Percentiles rank a stretch among this genome's conserved stretches.
Evolutionary conservation across 2,329 filamentous ascomycete genomes (phyloP).

Genomic region (Aspergillus sp.): DNA sequence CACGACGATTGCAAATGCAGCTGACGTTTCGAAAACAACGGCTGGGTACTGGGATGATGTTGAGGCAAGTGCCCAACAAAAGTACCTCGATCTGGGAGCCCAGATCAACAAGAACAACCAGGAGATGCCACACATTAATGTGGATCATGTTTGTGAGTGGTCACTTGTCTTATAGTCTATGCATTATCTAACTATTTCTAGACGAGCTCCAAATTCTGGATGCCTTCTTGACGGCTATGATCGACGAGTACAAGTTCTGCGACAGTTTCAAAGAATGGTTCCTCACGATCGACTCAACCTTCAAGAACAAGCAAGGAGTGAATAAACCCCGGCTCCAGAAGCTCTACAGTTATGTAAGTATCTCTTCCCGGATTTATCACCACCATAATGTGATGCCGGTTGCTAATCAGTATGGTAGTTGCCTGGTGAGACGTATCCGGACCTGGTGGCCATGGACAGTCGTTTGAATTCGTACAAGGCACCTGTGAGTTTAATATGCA

Average conservation of each 20-base stretch:
- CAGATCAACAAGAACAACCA: not conserved
- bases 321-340: not conserved
- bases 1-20: not conserved
- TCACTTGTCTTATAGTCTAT: too few relatives aligned
- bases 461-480: not conserved
- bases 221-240: not conserved
- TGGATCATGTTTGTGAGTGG: constrained; percentile 9
- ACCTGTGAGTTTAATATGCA: not conserved
- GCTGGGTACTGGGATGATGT: constrained; percentile 1
- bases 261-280: constrained; percentile 1
- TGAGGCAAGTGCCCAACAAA: not conserved
- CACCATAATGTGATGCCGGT: not conserved
- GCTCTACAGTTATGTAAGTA: not conserved
- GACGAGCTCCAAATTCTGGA: constrained; percentile 5
- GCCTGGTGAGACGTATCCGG: not conserved
- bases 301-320: not conserved
- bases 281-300: not conserved
- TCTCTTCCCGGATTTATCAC: not conserved
- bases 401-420: not conserved
- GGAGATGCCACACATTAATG: not conserved
- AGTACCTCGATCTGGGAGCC: not conserved
- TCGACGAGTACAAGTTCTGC: constrained; percentile 1
- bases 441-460: not conserved
- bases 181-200: not conserved
- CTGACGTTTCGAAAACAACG: not conserved